Evolutionary conservation across 257 asterid species (phyloP).

Genomic region (Schizonepeta tenuifolia): DNA sequence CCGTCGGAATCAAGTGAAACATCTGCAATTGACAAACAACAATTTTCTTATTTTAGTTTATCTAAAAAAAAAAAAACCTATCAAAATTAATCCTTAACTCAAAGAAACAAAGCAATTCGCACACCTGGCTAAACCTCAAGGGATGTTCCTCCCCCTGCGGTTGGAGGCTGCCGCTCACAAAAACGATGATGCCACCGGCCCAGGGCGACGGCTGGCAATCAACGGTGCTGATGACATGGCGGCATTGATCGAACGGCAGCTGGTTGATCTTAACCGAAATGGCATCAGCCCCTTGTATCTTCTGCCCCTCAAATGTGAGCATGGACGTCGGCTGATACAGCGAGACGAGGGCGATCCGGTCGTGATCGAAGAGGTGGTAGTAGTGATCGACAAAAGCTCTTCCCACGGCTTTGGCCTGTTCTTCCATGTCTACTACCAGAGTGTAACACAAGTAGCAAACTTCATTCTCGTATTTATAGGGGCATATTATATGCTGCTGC

Average conservation of each 20-base stretch:
- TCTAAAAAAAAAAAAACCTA: neutral
- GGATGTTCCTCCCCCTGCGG: constrained; percentile 58
- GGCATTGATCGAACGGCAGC: constrained; percentile 60
- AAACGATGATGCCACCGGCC: constrained; percentile 53
- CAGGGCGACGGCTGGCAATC: constrained; percentile 57
- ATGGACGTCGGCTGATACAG: constrained; percentile 56
- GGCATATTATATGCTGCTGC: constrained; percentile 43
- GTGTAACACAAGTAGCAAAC: neutral
- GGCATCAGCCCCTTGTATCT: constrained; percentile 41
- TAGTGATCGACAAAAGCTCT: constrained; percentile 60
- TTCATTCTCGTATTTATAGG: neutral
- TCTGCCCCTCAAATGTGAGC: constrained; percentile 66
- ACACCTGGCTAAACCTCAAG: constrained; percentile 67
- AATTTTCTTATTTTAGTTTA: neutral
- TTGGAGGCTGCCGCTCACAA: constrained; percentile 64
- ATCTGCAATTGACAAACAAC: constrained; percentile 45
- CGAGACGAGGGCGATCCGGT: constrained; percentile 40
- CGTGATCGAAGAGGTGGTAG: constrained; percentile 48
- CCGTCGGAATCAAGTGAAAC: constrained; percentile 61
- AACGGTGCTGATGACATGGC: constrained; percentile 53
- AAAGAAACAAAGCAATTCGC: neutral
- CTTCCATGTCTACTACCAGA: constrained; percentile 43
- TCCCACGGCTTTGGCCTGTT: constrained; percentile 47
- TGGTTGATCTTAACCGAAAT: constrained; percentile 51
- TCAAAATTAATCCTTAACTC: neutral